Conservation (phyloP, 169 alveolate genomes). For the Eimeria praecox region DNA sequence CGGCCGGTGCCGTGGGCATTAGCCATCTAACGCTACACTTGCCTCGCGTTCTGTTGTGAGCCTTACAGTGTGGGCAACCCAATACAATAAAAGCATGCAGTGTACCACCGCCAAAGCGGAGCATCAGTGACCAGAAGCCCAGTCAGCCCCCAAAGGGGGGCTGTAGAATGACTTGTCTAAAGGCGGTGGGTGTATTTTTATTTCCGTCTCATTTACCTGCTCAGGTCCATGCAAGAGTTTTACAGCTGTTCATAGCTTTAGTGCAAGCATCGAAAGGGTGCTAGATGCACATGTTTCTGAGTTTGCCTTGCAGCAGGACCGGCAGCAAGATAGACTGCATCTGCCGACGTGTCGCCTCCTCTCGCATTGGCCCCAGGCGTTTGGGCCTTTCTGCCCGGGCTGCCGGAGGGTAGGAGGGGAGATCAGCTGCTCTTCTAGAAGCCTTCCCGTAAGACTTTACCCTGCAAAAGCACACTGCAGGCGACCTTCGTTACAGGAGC, state of each 20-base stretch:
- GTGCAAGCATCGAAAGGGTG: not conserved
- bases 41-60: too few relatives aligned
- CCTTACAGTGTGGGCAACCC: not conserved
- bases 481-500: too few relatives aligned
- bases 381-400: not conserved
- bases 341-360: not conserved
- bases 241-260: not conserved
- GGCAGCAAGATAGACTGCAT: not conserved
- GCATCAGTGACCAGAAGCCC: too few relatives aligned
- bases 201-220: not conserved
- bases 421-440: not conserved
- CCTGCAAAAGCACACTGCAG: too few relatives aligned
- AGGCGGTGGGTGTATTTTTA: not conserved
- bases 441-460: too few relatives aligned
- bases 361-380: slow-evolving; percentile 2
- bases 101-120: not conserved
- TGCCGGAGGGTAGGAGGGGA: not conserved
- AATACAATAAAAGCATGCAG: not conserved
- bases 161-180: not conserved
- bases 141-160: too few relatives aligned
- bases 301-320: not conserved
- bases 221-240: not conserved
- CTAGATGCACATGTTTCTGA: not conserved
- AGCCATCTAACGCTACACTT: too few relatives aligned
- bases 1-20: too few relatives aligned